Base-by-base conservation (phyloP, 192 early-diverging fungal species). In the Bifiguratus adelaidae region DNA sequence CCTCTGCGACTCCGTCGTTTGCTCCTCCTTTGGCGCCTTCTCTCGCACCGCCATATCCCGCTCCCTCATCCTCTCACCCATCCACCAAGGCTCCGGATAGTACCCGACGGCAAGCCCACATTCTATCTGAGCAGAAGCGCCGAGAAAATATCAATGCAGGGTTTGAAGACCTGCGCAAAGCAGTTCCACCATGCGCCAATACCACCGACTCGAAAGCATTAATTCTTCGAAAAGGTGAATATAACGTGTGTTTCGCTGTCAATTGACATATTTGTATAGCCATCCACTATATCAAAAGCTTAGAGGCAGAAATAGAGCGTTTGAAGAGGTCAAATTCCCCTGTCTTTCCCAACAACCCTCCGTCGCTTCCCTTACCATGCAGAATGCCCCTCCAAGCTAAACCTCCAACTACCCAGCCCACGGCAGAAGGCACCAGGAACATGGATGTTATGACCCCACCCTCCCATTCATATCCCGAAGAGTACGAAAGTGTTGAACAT, bases 161-260 rank as follows among this genome's bases (percentile, higher is more conserved):
- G 0, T 65, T 65, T 45, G 58, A 61, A 41, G 63, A 65, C 30
- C 53, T 65, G 25, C 59, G 60, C 30, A 61, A 49, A 41, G 57
- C 60, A 4, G 50, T 65, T 25, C 63, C 63, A 1, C 52, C 15
- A 19, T 63, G 65, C 43, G 60, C 55, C 15, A 47, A 62, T 30
- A 62, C 54, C 24, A 41, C 60, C 9, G 65, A 67, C 34, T 67
- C 65, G 5, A 67, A 67, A 40, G 65, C 65, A 2, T 53, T 47
- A 0, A 67, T 67, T 41, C 28, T 67, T 30, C 26, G 41, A 28
- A 67, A 67, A 53, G 61, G 61, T 63, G 56, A 52, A 28, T 1
- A 34, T 34, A 15, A 15, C 15, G 32, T 34, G 15, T 13, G 15
- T 34, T 13, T 11, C 15, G 32, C 11, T 15, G 32, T 34, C 11